phyloP scores from a whole-genome alignment of 1,284 basidiomycete genomes.

The Sporisorium graminicola region DNA sequence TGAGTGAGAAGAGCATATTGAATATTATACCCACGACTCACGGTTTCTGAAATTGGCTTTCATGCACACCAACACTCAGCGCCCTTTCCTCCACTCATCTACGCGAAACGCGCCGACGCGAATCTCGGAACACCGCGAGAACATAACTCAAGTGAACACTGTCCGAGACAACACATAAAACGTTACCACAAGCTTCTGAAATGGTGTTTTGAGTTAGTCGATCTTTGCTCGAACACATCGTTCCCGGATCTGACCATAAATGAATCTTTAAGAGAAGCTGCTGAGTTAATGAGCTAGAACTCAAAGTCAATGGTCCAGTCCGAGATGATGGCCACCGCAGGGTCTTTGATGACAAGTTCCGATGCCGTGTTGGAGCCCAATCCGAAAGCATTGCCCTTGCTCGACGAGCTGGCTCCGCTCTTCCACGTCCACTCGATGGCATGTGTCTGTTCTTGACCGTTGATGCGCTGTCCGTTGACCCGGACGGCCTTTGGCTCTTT shows the following conservation, averaged over 20 bases:
- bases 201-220: no score
- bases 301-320: constrained; percentile 62
- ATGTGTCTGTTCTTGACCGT: constrained; percentile 6
- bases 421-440: constrained; percentile 53
- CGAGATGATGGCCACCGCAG: constrained; percentile 46
- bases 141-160: no score
- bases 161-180: no score
- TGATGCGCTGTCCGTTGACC: constrained; percentile 31
- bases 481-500: constrained; percentile 39
- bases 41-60: no score
- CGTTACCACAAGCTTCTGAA: no score
- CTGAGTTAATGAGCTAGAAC: constrained; percentile 11
- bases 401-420: constrained; percentile 36
- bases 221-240: background rate
- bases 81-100: constrained; percentile 5
- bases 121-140: background rate
- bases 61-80: background rate
- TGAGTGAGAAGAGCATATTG: constrained; percentile 5
- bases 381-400: constrained; percentile 23
- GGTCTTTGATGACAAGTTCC: constrained; percentile 63
- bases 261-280: background rate
- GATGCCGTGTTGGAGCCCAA: constrained; percentile 38
- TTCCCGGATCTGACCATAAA: background rate
- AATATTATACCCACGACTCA: no score
- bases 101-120: constrained; percentile 18